phyloP scores from a whole-genome alignment of 805 yeast species.

The Brettanomyces naardenensis region DNA sequence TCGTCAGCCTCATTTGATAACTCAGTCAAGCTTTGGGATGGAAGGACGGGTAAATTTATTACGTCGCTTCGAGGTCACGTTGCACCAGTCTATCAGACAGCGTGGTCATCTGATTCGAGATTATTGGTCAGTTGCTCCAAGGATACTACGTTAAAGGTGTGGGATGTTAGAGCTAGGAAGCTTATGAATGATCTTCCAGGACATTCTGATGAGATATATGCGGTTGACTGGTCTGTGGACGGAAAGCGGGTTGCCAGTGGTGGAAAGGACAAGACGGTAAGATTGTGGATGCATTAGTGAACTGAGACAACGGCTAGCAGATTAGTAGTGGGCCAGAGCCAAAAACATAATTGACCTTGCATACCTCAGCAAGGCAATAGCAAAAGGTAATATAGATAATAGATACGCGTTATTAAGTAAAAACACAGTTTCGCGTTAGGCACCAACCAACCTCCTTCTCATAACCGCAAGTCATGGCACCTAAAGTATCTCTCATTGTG shows the following conservation, averaged over 20 bases:
- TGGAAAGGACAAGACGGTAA: slow-evolving; percentile 90
- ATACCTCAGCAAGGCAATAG: too few relatives aligned
- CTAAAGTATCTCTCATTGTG: slow-evolving; percentile 58
- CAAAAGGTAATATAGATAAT: too few relatives aligned
- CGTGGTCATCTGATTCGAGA: slow-evolving; percentile 96
- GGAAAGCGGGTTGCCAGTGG: slow-evolving; percentile 95
- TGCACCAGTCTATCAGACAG: slow-evolving; percentile 94
- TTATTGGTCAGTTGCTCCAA: slow-evolving; percentile 88
- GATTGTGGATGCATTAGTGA: slow-evolving; percentile 81
- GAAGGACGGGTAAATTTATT: slow-evolving; percentile 80
- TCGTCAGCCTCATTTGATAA: slow-evolving; percentile 95
- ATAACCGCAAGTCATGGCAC: too few relatives aligned
- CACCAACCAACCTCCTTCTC: too few relatives aligned
- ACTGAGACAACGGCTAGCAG: neutral
- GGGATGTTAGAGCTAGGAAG: slow-evolving; percentile 88
- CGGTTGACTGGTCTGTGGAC: slow-evolving; percentile 97
- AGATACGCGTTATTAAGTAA: too few relatives aligned
- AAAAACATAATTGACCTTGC: too few relatives aligned
- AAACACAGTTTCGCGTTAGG: too few relatives aligned
- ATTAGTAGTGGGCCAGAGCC: too few relatives aligned
- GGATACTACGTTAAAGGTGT: slow-evolving; percentile 91
- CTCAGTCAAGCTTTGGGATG: slow-evolving; percentile 94
- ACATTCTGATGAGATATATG: slow-evolving; percentile 90
- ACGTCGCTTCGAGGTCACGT: slow-evolving; percentile 95
- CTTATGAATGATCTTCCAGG: slow-evolving; percentile 89